A percentile compares a stretch with the other conserved stretches of the same genome.
Conservation (phyloP, 129 eudicot genomes). For the Sambucus nigra region DNA sequence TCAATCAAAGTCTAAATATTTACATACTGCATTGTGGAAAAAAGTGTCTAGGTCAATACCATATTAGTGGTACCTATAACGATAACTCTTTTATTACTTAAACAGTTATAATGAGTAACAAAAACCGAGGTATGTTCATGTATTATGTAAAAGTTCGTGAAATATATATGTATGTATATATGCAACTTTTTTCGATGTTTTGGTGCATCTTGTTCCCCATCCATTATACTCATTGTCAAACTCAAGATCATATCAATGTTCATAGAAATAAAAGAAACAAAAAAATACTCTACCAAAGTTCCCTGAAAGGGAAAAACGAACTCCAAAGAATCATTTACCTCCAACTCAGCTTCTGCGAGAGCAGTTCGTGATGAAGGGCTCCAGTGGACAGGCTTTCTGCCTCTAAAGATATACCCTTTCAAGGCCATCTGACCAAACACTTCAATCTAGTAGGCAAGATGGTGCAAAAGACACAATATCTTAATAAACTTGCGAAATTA, state of each 20-base stretch:
- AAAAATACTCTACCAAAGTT: neutral
- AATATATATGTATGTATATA: too few species aligned
- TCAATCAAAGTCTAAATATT: too few species aligned
- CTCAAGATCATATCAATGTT: neutral
- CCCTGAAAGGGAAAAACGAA: neutral
- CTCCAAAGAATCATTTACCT: constrained; percentile 33
- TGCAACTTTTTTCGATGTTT: too few species aligned
- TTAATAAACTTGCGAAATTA: neutral
- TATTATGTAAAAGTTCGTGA: too few species aligned
- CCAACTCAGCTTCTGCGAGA: constrained; percentile 98
- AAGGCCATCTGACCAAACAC: constrained; percentile 92
- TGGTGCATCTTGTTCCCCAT: too few species aligned
- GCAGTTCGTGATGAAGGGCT: constrained; percentile 99
- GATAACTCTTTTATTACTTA: too few species aligned
- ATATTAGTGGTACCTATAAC: too few species aligned
- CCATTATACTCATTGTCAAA: too few species aligned
- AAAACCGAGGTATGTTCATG: too few species aligned
- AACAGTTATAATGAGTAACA: too few species aligned
- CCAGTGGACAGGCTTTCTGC: constrained; percentile 99
- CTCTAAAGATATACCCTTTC: constrained; percentile 82
- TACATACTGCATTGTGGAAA: too few species aligned
- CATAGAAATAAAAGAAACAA: neutral
- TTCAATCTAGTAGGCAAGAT: constrained; percentile 52
- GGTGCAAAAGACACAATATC: constrained; percentile 3
- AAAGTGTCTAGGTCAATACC: too few species aligned